phyloP scores from a whole-genome alignment of 805 yeast species.

The Candida ovalis region DNA sequence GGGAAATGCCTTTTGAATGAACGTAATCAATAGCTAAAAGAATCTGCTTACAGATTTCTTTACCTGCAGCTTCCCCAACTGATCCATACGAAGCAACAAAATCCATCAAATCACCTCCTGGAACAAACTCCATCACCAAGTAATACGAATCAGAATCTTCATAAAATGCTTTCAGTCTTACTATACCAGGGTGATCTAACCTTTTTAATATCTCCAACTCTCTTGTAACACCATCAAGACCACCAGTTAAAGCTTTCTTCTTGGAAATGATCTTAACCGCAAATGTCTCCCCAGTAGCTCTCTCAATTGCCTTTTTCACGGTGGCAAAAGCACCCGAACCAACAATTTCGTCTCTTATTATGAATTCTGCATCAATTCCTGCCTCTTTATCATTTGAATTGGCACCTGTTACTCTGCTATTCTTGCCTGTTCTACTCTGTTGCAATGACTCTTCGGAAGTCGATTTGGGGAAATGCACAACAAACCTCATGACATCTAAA shows the following conservation, averaged over 20 bases:
- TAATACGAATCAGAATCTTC: slow-evolving; percentile 81
- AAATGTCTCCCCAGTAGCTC: slow-evolving; percentile 77
- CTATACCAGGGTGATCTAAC: slow-evolving; percentile 82
- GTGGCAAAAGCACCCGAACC: slow-evolving; percentile 99
- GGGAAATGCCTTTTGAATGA: slow-evolving; percentile 89
- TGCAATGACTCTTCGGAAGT: slow-evolving; percentile 29
- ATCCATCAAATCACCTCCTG: slow-evolving; percentile 98
- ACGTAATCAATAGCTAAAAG: slow-evolving; percentile 82
- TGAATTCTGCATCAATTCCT: slow-evolving; percentile 46
- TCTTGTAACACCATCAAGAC: slow-evolving; percentile 76
- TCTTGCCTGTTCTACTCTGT: slow-evolving; percentile 12
- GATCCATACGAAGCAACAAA: slow-evolving; percentile 90
- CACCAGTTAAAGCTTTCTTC: slow-evolving; percentile 71
- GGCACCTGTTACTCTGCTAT: background rate
- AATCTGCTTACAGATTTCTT: slow-evolving; percentile 82
- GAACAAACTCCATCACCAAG: slow-evolving; percentile 91
- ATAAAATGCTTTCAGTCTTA: slow-evolving; percentile 73
- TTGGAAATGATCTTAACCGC: slow-evolving; percentile 91
- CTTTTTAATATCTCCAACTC: slow-evolving; percentile 78
- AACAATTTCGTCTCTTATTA: slow-evolving; percentile 76
- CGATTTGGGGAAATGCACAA: slow-evolving; percentile 43
- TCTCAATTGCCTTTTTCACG: slow-evolving; percentile 85
- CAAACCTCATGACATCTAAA: slow-evolving; percentile 55
- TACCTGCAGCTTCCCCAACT: slow-evolving; percentile 85
- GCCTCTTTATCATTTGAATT: slow-evolving; percentile 11